Base-by-base conservation (phyloP, 106 monocot genomes). In the Acorus gramineus region DNA sequence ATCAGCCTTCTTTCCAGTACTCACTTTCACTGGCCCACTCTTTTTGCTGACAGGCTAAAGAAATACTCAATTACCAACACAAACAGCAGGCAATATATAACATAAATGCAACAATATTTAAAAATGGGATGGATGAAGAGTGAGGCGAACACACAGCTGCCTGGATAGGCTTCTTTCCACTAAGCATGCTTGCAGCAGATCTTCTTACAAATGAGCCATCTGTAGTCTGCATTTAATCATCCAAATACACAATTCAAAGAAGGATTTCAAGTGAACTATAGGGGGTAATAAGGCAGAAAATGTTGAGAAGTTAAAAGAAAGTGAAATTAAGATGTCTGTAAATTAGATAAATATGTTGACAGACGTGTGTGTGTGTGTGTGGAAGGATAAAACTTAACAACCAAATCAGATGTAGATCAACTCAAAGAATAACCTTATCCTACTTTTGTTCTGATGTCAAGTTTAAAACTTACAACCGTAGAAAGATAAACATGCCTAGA, bases 161-260 rank as follows among this genome's bases (percentile, higher is more conserved):
- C 49, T 85, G 91, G 14, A 79, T 78, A 68, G 85, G 70, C 59
- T 73, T 98, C 79, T 86, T 98, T 65, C 98, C 98, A 68, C 85
- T 98, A 61, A 98, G 88, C 98, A 98, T 98, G 69, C 98, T 98
- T 68, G 88, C 91, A 14, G 98, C 98, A 11, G 98, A 98, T 75
- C 85, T 85, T 73, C 77, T 88, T 46, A 85, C 79, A 60, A 73
- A 71, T 62, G 79, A 73, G 65, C 71, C 75, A 52, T 81, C 76
- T 46, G 57, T 50, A 68, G 28, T 81, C 91, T 91, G 67, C 8
- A 70, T 6, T 60, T 3, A 12, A 42, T 55, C 8, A 66, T 66
- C 54, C 3, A 53, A 4, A 42, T 7, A 55, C 44, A 55, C 3
- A 7, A 8, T 6, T 11, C 7, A 66, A 66, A 66, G 45, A n/a